Conservation (phyloP, 768 basidiomycete species). For the Bullera alba region DNA sequence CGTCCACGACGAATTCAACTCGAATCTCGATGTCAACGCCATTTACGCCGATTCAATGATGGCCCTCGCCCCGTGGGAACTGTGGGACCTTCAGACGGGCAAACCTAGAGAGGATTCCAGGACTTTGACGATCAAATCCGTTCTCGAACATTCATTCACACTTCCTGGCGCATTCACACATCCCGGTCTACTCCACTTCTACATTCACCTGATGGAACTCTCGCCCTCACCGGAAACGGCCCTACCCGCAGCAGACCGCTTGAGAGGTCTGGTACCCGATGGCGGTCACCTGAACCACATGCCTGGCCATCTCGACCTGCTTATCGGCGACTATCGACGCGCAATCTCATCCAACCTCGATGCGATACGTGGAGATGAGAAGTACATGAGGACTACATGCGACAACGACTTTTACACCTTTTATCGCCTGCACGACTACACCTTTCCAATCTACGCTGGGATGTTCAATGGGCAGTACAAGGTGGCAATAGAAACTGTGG, state of each 20-base stretch:
- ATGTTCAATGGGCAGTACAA: constrained; percentile 32
- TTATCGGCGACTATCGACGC: constrained; percentile 37
- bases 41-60: constrained; percentile 34
- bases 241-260: constrained; percentile 19
- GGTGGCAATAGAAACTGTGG: constrained; percentile 16
- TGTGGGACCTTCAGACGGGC: constrained; percentile 37
- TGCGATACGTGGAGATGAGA: constrained; percentile 25
- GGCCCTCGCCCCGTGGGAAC: constrained; percentile 29
- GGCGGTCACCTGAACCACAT: constrained; percentile 36
- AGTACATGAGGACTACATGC: constrained; percentile 10
- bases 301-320: constrained; percentile 37
- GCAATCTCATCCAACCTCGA: constrained; percentile 25
- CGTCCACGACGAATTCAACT: constrained; percentile 13
- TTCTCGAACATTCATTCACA: constrained; percentile 19
- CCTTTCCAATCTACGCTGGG: constrained; percentile 30
- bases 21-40: constrained; percentile 31
- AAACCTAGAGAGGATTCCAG: constrained; percentile 11
- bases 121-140: constrained; percentile 11
- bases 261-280: constrained; percentile 29
- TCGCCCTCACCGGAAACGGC: constrained; percentile 30
- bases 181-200: constrained; percentile 32
- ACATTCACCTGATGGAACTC: constrained; percentile 36
- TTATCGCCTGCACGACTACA: constrained; percentile 31
- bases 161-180: constrained; percentile 10
- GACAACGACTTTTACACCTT: constrained; percentile 21